phyloP scores from a whole-genome alignment of 345 rosid species.

The Mercurialis annua region DNA sequence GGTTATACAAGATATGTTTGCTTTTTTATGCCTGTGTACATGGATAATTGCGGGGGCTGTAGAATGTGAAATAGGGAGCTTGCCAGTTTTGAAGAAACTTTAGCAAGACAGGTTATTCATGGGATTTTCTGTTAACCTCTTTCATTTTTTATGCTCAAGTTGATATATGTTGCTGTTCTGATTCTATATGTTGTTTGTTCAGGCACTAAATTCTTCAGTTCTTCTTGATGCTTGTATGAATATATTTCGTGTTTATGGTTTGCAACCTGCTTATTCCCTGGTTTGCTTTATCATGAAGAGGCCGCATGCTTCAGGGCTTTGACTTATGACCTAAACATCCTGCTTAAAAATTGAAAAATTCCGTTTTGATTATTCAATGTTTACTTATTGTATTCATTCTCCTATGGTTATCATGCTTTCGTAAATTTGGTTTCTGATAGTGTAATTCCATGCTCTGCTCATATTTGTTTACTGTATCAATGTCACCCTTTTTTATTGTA shows the following conservation, averaged over 20 bases:
- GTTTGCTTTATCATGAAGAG: background rate
- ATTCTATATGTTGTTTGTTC: background rate
- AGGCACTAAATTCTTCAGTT: background rate
- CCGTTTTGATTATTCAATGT: background rate
- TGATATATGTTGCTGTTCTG: background rate
- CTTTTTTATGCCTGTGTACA: background rate
- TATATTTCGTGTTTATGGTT: background rate
- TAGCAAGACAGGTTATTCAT: background rate
- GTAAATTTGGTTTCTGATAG: background rate
- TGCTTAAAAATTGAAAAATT: background rate
- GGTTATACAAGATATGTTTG: background rate
- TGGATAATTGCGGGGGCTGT: background rate
- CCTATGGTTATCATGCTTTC: constrained; percentile 1
- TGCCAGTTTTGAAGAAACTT: background rate
- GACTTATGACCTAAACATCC: background rate
- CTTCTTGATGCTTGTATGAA: background rate
- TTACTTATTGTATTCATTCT: background rate
- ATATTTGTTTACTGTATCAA: background rate
- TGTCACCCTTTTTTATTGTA: background rate
- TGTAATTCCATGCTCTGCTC: background rate
- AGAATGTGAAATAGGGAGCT: background rate
- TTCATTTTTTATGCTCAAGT: background rate
- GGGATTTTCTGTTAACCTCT: background rate
- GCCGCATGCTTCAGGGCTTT: background rate
- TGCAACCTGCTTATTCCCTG: background rate